phyloP scores from a whole-genome alignment of 768 basidiomycete species.

The Auricularia heimuer region DNA sequence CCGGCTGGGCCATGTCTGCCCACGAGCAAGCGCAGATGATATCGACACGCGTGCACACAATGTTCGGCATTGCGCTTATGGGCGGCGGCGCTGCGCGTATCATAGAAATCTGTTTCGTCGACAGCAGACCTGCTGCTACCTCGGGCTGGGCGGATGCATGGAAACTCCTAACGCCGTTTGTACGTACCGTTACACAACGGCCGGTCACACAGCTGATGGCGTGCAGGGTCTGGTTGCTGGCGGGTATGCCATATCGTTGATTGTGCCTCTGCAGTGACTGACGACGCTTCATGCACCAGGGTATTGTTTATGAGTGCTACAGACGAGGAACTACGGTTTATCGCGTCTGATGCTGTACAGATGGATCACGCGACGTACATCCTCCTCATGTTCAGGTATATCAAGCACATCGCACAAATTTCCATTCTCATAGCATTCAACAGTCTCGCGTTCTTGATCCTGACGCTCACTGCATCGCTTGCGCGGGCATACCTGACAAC shows the following conservation, averaged over 20 bases:
- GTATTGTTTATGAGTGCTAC: conserved; percentile 88
- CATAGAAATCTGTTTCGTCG: conserved; percentile 76
- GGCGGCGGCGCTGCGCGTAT: conserved; percentile 72
- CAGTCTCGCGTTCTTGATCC: conserved; percentile 69
- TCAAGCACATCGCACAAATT: conserved; percentile 10
- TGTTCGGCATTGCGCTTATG: conserved; percentile 82
- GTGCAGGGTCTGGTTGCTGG: conserved; percentile 58
- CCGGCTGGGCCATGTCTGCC: conserved; percentile 90
- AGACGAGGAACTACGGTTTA: conserved; percentile 74
- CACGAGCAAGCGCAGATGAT: conserved; percentile 79
- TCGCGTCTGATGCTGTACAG: conserved; percentile 41
- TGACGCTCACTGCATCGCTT: conserved; percentile 60
- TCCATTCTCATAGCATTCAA: conserved; percentile 7
- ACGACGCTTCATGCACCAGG: conserved; percentile 24
- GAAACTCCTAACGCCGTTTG: conserved; percentile 70
- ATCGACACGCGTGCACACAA: conserved; percentile 73
- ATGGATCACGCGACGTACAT: conserved; percentile 93
- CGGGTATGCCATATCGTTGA: conserved; percentile 36
- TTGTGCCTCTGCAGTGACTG: background rate
- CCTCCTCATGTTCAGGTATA: conserved; percentile 70
- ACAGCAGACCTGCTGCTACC: conserved; percentile 18
- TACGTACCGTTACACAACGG: conserved; percentile 32
- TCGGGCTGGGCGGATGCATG: conserved; percentile 17
- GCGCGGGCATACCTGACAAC: conserved; percentile 58
- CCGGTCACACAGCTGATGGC: background rate